Percentiles rank a stretch among this genome's conserved stretches.
Conservation (phyloP, 163 green algal genomes). For the Chlamydomonas reinhardtii region DNA sequence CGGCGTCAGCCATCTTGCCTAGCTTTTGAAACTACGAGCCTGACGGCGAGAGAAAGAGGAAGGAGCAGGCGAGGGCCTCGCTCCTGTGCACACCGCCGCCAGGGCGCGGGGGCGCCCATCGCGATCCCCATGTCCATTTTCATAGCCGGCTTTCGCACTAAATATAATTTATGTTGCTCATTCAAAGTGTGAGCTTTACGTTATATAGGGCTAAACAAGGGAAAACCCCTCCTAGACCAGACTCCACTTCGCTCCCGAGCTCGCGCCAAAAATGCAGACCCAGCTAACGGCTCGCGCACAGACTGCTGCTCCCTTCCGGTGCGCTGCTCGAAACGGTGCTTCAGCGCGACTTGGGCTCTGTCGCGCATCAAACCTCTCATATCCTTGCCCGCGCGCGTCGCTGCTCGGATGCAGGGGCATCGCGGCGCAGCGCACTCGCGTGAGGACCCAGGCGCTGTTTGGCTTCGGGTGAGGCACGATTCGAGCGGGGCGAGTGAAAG, state of each 20-base stretch:
- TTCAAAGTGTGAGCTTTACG: no score
- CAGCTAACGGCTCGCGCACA: neutral
- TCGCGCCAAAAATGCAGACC: constrained; percentile 21
- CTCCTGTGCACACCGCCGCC: no score
- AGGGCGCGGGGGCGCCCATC: no score
- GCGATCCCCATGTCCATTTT: no score
- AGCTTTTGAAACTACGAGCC: constrained; percentile 22
- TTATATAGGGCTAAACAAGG: no score
- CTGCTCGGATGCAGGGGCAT: constrained; percentile 7
- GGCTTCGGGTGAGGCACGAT: constrained; percentile 33
- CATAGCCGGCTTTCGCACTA: no score
- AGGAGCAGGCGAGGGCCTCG: neutral
- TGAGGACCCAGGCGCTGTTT: constrained; percentile 27
- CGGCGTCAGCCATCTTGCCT: constrained; percentile 73
- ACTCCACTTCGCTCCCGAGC: neutral
- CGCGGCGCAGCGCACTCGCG: neutral
- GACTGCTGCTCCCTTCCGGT: neutral
- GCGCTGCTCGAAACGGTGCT: neutral
- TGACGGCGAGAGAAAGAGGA: constrained; percentile 42
- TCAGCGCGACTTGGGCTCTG: neutral
- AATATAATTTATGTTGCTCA: no score
- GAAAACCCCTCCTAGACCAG: no score
- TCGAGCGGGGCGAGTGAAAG: no score
- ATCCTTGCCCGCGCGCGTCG: neutral
- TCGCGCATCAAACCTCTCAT: neutral